Base-by-base conservation (phyloP, 257 asterid species). In the Cruciata laevipes region DNA sequence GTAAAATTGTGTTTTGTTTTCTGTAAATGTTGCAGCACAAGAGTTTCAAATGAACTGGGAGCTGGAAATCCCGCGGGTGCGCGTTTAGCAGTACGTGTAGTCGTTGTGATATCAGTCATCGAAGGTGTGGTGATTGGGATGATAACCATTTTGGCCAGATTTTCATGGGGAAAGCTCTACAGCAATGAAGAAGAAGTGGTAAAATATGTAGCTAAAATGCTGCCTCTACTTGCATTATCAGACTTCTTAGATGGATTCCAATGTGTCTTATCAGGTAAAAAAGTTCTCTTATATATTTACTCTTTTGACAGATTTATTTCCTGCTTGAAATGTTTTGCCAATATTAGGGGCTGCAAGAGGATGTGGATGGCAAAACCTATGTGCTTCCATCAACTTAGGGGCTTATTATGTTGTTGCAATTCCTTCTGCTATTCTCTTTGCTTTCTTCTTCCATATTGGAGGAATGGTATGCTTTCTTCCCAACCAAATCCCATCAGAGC, bases 221-320 rank as follows among this genome's bases (percentile, higher is more conserved):
- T 89, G 84, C 90, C 86, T 47, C 70, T 89, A 32, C 78, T 89
- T 69, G 96, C 92, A 17, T 16, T 89, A 61, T 87, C 95, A 13
- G 81, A 89, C 66, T 87, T 89, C 75, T 68, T 87, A 51, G 95
- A 89, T 63, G 93, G 95, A 57, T 89, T 89, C 69, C 96, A 87
- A 40, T 89, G 95, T 64, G 96, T 87, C 47, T 83, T 89, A 21
- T 89, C 90, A 82, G 96, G 96, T 83, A 9, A 3, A 14, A 5
- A 30, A 2, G 2, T 24, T 44, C 47, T 52, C 27, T 3, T 21
- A 24, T 24, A 1, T 18, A 67, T 31, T n/a, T n/a, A n/a, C 17
- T 18, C 4, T 2, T 0, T 1, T 33, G 5, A 40, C 2, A 62
- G 27, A 20, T 71, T 32, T 9, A 14, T 21, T 18, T 13, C 18